These are phyloP conservation scores for Phytophthora tubulina DNA, from an alignment of 352 stramenopile genomes.

Conservation along the genomic window DNA sequence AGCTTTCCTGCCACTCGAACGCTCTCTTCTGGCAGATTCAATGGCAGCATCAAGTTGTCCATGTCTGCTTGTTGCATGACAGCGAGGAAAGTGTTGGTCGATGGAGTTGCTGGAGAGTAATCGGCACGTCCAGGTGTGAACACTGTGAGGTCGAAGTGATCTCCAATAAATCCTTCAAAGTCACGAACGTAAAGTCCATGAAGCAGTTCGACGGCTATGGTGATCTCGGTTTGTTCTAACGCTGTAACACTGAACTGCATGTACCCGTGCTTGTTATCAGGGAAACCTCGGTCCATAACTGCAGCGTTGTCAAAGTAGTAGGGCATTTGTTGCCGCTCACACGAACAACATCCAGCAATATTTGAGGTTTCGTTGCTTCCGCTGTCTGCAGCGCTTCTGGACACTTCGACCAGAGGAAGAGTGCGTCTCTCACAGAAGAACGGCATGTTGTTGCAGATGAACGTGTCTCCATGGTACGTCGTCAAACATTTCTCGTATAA, in stretches of 20 bases:
- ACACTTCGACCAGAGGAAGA: constrained; percentile 35
- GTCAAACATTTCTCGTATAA: constrained; percentile 65
- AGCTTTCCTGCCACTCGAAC: constrained; percentile 62
- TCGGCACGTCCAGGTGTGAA: constrained; percentile 89
- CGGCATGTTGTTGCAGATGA: constrained; percentile 68
- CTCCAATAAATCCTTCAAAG: constrained; percentile 85
- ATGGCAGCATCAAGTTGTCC: constrained; percentile 88
- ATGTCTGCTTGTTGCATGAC: constrained; percentile 87
- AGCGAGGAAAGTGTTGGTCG: constrained; percentile 80
- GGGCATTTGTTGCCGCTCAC: constrained; percentile 88
- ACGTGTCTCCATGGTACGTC: constrained; percentile 44
- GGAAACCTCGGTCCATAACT: constrained; percentile 77
- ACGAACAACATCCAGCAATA: constrained; percentile 85
- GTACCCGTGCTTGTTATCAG: constrained; percentile 96
- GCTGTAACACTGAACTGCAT: constrained; percentile 93
- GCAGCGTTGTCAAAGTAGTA: constrained; percentile 86
- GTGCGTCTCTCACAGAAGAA: constrained; percentile 67
- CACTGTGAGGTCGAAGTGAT: constrained; percentile 90
- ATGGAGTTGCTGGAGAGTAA: constrained; percentile 65
- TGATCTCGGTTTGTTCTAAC: constrained; percentile 86
- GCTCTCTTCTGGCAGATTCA: constrained; percentile 93
- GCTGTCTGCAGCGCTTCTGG: constrained; percentile 17
- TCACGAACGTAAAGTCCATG: constrained; percentile 94
- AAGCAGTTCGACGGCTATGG: constrained; percentile 93
- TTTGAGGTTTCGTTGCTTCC: constrained; percentile 38